Evolutionary conservation across 164 flowering plant genomes (phyloP).

Genomic region (Akebia trifoliata): DNA sequence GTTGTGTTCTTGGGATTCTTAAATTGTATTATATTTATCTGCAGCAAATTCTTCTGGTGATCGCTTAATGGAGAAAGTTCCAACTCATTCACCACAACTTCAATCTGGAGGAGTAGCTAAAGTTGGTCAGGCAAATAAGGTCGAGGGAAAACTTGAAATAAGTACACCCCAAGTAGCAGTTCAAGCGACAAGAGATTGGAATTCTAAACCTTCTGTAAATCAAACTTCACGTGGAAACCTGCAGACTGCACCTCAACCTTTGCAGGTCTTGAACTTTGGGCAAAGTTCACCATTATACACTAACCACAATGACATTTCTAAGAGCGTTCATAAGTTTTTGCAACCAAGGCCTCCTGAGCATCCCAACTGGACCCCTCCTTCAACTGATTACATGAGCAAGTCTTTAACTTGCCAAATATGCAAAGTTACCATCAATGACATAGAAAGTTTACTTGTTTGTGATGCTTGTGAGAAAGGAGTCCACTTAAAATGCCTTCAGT

Average conservation of each 20-base stretch:
- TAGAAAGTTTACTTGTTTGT: conserved; percentile 74
- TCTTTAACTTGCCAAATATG: conserved; percentile 74
- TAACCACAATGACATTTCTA: conserved; percentile 65
- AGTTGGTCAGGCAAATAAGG: conserved; percentile 39
- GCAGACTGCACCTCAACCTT: conserved; percentile 36
- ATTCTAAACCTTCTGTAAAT: conserved; percentile 31
- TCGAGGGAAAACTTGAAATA: conserved; percentile 31
- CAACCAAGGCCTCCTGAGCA: conserved; percentile 53
- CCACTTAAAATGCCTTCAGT: conserved; percentile 76
- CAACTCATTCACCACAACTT: conserved; percentile 44
- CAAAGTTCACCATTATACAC: conserved; percentile 32
- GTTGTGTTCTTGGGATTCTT: not conserved
- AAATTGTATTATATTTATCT: conserved; percentile 5
- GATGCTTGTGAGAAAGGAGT: conserved; percentile 92
- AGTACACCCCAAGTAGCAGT: conserved; percentile 27
- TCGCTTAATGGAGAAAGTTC: conserved; percentile 31
- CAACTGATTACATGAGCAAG: conserved; percentile 85
- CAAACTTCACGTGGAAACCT: conserved; percentile 38
- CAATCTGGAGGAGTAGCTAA: conserved; percentile 32
- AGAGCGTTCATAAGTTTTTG: conserved; percentile 62
- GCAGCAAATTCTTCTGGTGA: conserved; percentile 54
- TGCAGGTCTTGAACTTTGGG: conserved; percentile 33
- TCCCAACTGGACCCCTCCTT: conserved; percentile 79
- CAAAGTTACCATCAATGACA: conserved; percentile 48
- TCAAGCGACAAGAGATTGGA: conserved; percentile 41